Evolutionary conservation across 208 protist species (phyloP).

Genomic region (Acanthamoeba rhysodes): DNA sequence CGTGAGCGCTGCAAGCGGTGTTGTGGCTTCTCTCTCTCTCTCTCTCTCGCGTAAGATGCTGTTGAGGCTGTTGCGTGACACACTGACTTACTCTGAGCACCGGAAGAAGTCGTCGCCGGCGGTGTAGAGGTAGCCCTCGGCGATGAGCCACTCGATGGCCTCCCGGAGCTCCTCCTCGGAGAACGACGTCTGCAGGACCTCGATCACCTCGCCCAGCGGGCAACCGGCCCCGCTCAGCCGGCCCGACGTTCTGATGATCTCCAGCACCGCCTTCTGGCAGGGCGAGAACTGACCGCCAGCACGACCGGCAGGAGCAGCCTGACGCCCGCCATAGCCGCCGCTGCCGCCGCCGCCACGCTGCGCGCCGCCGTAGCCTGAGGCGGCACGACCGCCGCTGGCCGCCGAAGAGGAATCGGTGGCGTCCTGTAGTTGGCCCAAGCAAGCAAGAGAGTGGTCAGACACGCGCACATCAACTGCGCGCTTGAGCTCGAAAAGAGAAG

Average conservation of each 20-base stretch:
- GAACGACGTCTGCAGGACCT: neutral
- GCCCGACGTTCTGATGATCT: neutral
- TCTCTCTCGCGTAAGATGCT: too few species aligned
- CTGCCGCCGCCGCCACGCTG: neutral
- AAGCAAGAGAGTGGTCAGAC: neutral
- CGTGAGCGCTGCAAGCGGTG: too few species aligned
- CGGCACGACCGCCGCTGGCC: neutral
- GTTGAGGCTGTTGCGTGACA: too few species aligned
- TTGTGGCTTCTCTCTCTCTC: too few species aligned
- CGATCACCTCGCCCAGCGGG: neutral
- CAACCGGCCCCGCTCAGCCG: neutral
- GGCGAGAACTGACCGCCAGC: neutral
- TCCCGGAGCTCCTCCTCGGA: neutral
- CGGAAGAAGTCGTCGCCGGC: neutral
- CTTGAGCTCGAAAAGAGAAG: neutral
- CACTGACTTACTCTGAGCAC: neutral
- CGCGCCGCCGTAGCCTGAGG: neutral
- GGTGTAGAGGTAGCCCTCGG: neutral
- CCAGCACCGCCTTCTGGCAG: neutral
- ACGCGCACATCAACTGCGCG: neutral
- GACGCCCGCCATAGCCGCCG: neutral
- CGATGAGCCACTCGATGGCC: neutral
- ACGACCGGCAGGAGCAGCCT: neutral
- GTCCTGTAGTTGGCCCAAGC: neutral
- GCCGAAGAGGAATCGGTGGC: neutral